Conservation (phyloP, 306 rosid species). For the Senna siamea region DNA sequence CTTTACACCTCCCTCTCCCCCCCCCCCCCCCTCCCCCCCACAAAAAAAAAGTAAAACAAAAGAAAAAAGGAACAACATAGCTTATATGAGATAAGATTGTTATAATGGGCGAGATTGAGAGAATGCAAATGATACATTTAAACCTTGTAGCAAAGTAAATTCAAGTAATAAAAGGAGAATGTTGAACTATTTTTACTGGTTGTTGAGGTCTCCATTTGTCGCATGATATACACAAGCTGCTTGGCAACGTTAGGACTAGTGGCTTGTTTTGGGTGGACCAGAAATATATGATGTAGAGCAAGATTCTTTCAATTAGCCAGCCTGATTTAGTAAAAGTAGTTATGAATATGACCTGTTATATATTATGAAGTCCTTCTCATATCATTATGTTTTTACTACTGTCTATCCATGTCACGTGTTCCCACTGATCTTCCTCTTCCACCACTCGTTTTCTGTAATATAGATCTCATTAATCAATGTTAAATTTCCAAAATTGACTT, state of each 20-base stretch:
- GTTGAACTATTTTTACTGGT: neutral
- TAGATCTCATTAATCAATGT: neutral
- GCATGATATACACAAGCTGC: neutral
- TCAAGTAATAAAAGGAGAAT: neutral
- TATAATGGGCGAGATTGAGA: neutral
- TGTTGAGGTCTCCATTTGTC: neutral
- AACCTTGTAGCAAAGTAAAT: neutral
- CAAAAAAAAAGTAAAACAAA: neutral
- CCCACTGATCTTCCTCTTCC: constrained; percentile 19
- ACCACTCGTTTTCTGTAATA: constrained; percentile 14
- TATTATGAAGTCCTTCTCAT: neutral
- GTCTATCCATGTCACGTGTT: constrained; percentile 9
- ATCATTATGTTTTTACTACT: neutral
- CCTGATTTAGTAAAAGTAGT: neutral
- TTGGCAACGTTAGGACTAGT: neutral
- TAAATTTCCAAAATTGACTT: neutral
- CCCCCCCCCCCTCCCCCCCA: too few relatives aligned
- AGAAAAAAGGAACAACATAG: neutral
- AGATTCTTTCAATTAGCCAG: neutral
- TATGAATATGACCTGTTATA: neutral
- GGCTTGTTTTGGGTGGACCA: neutral
- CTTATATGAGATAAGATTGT: neutral
- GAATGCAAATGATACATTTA: neutral
- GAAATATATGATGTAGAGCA: neutral
- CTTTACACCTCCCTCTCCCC: too few relatives aligned